These are phyloP conservation scores for Mycena chlorophos DNA, from an alignment of 768 basidiomycete species.

Conservation along the genomic window DNA sequence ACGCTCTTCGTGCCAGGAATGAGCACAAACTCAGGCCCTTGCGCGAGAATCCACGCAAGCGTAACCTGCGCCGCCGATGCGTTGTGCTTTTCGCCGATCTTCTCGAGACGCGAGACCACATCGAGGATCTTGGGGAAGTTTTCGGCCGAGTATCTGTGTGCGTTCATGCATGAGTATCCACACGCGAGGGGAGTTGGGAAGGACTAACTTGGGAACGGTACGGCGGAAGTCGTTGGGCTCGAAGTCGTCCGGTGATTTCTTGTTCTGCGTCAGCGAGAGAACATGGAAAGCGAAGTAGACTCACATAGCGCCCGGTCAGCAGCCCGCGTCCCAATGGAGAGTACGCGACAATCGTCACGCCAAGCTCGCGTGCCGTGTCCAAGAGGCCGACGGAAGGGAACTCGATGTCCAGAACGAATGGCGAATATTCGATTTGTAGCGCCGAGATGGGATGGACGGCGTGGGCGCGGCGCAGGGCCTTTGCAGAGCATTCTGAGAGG, in stretches of 20 bases:
- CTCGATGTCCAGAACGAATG: conserved; percentile 47
- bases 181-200: too few relatives aligned
- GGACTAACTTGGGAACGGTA: conserved; percentile 33
- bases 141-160: conserved; percentile 34
- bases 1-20: conserved; percentile 46
- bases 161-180: neutral
- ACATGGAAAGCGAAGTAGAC: conserved; percentile 8
- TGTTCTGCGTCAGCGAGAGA: neutral
- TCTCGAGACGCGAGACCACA: conserved; percentile 36
- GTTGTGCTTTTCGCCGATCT: conserved; percentile 34
- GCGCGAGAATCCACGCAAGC: conserved; percentile 49
- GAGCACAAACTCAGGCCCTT: conserved; percentile 43
- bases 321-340: conserved; percentile 52
- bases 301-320: conserved; percentile 45
- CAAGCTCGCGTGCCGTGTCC: conserved; percentile 42
- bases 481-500: conserved; percentile 48
- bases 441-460: conserved; percentile 47
- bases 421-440: conserved; percentile 46
- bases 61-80: conserved; percentile 45
- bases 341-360: conserved; percentile 48
- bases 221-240: conserved; percentile 39
- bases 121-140: conserved; percentile 45
- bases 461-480: conserved; percentile 48
- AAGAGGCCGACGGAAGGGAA: conserved; percentile 39
- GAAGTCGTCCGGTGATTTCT: conserved; percentile 44